Evolutionary conservation across 495 filamentous ascomycete genomes (phyloP).

Genomic region (Lichenothelia convexa): DNA sequence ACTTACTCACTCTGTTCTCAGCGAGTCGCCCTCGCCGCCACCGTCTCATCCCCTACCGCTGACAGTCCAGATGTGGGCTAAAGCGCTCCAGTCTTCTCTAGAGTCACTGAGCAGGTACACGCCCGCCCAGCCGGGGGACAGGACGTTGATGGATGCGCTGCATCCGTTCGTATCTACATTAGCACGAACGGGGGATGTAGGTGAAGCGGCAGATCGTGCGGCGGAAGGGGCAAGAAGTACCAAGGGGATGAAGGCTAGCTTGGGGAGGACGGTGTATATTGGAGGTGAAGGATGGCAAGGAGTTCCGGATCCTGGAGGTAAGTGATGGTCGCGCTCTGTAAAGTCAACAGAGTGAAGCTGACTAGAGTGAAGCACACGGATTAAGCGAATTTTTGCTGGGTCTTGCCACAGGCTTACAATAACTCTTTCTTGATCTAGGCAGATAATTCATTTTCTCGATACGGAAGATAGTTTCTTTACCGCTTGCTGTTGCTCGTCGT

Average conservation of each 20-base stretch:
- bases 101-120: constrained; percentile 65
- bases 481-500: too few relatives aligned
- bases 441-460: not conserved
- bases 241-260: constrained; percentile 74
- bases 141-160: constrained; percentile 81
- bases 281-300: constrained; percentile 63
- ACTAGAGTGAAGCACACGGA: too few relatives aligned
- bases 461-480: too few relatives aligned
- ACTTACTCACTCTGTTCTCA: constrained; percentile 55
- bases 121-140: constrained; percentile 71
- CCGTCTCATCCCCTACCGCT: constrained; percentile 26
- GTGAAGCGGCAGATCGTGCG: constrained; percentile 56
- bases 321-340: too few relatives aligned
- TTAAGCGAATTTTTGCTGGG: constrained; percentile 66
- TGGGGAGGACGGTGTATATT: constrained; percentile 83
- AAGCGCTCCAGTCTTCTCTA: constrained; percentile 52
- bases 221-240: constrained; percentile 61
- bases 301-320: constrained; percentile 82
- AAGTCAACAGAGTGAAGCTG: too few relatives aligned
- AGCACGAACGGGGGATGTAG: constrained; percentile 38
- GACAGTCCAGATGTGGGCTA: constrained; percentile 46
- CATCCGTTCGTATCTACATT: constrained; percentile 70
- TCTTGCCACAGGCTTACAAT: constrained; percentile 37
- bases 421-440: constrained; percentile 3
- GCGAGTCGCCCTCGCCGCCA: constrained; percentile 26